phyloP scores from a whole-genome alignment of 2,329 filamentous ascomycete species.

The Pseudogymnoascus sp. region DNA sequence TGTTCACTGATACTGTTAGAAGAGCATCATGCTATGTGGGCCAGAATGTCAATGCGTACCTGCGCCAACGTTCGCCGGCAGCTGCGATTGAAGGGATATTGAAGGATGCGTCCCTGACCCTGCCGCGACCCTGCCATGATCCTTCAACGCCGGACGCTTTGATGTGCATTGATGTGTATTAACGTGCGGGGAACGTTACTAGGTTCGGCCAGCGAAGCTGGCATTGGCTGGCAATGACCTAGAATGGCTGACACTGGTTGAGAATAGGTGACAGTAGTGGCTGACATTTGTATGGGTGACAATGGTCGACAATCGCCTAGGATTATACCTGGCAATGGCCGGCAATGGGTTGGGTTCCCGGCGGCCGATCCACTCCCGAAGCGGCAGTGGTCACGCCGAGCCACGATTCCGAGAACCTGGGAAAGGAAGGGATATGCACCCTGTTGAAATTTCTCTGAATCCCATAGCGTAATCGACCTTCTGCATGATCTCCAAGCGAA shows the following conservation, averaged over 20 bases:
- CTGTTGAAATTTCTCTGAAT: not conserved
- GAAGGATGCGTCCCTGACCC: not conserved
- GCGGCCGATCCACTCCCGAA: not conserved
- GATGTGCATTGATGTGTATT: not conserved
- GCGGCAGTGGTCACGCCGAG: not conserved
- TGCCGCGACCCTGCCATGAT: not conserved
- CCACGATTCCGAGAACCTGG: conserved; percentile 3
- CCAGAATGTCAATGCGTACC: not conserved
- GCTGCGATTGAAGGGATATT: conserved; percentile 2
- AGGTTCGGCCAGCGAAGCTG: not conserved
- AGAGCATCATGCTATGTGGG: not conserved
- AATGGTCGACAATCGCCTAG: not conserved
- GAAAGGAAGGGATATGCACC: not conserved
- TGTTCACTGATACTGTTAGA: not conserved
- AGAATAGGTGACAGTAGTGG: not conserved
- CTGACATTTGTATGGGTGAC: not conserved
- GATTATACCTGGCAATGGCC: not conserved
- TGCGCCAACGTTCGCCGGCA: not conserved
- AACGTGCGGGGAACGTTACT: not conserved
- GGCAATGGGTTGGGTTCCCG: not conserved
- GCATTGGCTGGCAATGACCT: not conserved
- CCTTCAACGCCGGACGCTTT: not conserved
- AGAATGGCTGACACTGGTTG: not conserved
- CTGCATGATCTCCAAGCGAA: not conserved
- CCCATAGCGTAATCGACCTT: not conserved